Evolutionary conservation across 106 monocot species (phyloP).

Genomic region (Ottelia alismoides): DNA sequence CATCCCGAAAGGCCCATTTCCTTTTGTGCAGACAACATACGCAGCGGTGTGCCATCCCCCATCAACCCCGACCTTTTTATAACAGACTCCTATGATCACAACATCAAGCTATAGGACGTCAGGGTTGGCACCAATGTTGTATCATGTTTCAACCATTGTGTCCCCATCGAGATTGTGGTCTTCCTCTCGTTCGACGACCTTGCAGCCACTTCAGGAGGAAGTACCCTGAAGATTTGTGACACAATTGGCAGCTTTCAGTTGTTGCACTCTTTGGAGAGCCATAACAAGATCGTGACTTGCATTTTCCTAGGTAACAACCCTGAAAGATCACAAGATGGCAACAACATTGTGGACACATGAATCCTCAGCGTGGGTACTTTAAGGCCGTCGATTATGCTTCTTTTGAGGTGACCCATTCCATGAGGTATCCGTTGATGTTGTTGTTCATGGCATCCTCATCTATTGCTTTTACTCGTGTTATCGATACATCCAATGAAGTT

Average conservation of each 20-base stretch:
- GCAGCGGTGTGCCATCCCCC: slow-evolving; percentile 60
- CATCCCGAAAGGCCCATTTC: too few relatives aligned
- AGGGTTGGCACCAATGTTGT: slow-evolving; percentile 30
- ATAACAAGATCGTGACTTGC: slow-evolving; percentile 87
- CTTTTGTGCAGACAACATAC: slow-evolving; percentile 90
- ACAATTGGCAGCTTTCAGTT: slow-evolving; percentile 64
- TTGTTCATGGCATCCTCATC: slow-evolving; percentile 83
- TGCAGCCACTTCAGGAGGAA: slow-evolving; percentile 75
- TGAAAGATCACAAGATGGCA: slow-evolving; percentile 5
- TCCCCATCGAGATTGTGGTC: slow-evolving; percentile 56
- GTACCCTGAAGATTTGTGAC: slow-evolving; percentile 80
- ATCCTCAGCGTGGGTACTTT: slow-evolving; percentile 82
- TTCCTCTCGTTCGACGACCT: slow-evolving; percentile 86
- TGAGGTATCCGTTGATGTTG: slow-evolving; percentile 65
- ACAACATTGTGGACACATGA: slow-evolving; percentile 34
- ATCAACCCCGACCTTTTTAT: slow-evolving; percentile 47
- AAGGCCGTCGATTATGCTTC: slow-evolving; percentile 72
- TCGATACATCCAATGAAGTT: slow-evolving; percentile 67
- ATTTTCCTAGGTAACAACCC: slow-evolving; percentile 38
- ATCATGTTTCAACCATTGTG: slow-evolving; percentile 40
- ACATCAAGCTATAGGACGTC: slow-evolving; percentile 72
- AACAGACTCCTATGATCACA: slow-evolving; percentile 81
- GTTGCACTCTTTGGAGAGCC: slow-evolving; percentile 70
- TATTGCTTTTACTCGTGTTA: slow-evolving; percentile 34
- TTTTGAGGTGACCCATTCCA: slow-evolving; percentile 76